Percentiles rank a stretch among this genome's conserved stretches.
phyloP scores from a whole-genome alignment of 2,329 filamentous ascomycete genomes.

The Pseudocercospora fuligena region DNA sequence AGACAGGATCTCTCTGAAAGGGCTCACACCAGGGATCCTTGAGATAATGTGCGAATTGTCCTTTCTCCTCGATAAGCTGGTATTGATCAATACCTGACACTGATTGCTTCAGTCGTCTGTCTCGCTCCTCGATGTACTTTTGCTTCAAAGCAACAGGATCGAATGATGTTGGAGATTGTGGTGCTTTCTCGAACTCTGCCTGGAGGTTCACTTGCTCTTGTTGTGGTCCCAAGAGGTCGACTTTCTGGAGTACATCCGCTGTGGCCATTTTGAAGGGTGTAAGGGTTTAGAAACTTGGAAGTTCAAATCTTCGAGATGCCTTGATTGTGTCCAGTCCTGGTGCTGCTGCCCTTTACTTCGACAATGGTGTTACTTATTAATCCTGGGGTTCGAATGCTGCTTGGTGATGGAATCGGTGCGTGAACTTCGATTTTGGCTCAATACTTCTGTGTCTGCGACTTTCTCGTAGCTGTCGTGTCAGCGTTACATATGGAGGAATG shows the following conservation, averaged over 20 bases:
- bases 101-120: constrained; percentile 26
- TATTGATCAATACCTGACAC: constrained; percentile 31
- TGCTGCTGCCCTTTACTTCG: neutral
- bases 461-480: neutral
- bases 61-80: constrained; percentile 26
- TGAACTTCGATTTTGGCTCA: neutral
- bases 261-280: constrained; percentile 25
- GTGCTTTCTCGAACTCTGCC: constrained; percentile 26
- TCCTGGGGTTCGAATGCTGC: neutral
- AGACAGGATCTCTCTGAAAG: constrained; percentile 26
- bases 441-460: neutral
- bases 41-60: constrained; percentile 26
- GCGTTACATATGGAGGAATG: neutral
- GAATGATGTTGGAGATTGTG: constrained; percentile 19
- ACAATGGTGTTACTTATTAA: neutral
- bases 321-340: neutral
- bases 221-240: constrained; percentile 27
- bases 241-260: constrained; percentile 25
- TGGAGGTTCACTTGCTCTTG: constrained; percentile 26
- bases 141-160: constrained; percentile 31
- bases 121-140: constrained; percentile 29
- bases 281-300: neutral
- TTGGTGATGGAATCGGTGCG: too few species aligned
- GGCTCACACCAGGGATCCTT: constrained; percentile 28
- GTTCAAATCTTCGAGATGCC: neutral